Evolutionary conservation across 2,329 filamentous ascomycete genomes (phyloP).

Genomic region (Sporothrix protearum): DNA sequence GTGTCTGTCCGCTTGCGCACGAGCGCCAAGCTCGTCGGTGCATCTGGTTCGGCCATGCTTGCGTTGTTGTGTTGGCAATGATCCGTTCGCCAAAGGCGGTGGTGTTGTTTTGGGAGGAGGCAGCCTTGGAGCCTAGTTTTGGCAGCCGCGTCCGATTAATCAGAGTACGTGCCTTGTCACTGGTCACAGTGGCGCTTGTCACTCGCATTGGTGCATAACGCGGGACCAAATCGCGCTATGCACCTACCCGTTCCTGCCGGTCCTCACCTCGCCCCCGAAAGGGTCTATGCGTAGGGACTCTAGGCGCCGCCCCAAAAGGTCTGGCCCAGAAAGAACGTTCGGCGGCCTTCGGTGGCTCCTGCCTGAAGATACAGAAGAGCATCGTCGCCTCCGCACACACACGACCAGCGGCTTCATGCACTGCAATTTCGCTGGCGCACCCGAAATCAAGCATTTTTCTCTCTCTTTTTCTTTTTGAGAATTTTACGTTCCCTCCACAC

Average conservation of each 20-base stretch:
- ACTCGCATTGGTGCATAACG: background rate
- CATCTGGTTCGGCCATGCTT: conserved; percentile 22
- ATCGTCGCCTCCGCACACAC: conserved; percentile 19
- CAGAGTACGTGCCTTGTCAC: background rate
- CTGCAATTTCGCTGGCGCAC: background rate
- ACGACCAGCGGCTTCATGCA: background rate
- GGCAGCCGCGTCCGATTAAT: background rate
- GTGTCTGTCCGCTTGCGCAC: conserved; percentile 64
- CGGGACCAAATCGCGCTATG: background rate
- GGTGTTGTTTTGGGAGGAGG: background rate
- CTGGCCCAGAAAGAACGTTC: conserved; percentile 25
- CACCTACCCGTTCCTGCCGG: background rate
- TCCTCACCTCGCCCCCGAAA: background rate
- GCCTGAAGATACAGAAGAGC: background rate
- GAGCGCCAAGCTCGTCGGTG: conserved; percentile 53
- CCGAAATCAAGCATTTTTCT: background rate
- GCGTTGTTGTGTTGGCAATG: background rate
- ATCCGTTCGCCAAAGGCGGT: background rate
- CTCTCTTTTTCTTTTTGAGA: conserved; percentile 9
- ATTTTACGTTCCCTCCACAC: background rate
- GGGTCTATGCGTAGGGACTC: background rate
- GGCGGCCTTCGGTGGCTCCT: conserved; percentile 25
- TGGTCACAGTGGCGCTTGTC: background rate
- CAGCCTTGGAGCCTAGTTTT: background rate
- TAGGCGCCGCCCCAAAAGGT: background rate